phyloP scores from a whole-genome alignment of 2,329 filamentous ascomycete species.

The Neurospora crassa region DNA sequence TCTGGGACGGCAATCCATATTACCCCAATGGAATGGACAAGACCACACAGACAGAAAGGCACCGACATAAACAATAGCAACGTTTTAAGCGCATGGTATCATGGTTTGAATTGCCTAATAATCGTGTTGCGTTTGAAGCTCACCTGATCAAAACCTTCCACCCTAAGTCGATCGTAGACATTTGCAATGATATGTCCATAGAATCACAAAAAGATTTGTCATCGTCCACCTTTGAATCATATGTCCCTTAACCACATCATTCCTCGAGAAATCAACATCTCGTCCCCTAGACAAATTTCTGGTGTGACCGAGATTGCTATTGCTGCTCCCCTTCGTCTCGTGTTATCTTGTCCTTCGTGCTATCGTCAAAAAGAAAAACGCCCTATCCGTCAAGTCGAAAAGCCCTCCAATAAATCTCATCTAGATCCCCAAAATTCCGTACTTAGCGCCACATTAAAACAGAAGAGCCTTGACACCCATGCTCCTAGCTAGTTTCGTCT shows the following conservation, averaged over 20 bases:
- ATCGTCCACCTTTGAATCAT: constrained; percentile 17
- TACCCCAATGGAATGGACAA: background rate
- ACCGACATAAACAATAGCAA: too few species aligned
- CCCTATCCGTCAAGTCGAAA: constrained; percentile 17
- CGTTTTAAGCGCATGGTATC: background rate
- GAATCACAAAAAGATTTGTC: constrained; percentile 13
- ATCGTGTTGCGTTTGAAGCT: background rate
- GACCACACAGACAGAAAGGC: background rate
- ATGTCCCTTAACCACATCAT: constrained; percentile 11
- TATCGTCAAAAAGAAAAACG: constrained; percentile 20
- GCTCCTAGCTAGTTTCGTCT: background rate
- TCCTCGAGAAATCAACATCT: background rate
- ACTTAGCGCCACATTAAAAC: background rate
- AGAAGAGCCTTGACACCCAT: background rate
- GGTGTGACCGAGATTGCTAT: constrained; percentile 11
- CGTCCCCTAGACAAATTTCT: constrained; percentile 13
- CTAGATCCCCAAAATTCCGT: constrained; percentile 1
- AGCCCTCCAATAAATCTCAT: constrained; percentile 11
- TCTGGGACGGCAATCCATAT: background rate
- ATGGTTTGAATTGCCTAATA: background rate
- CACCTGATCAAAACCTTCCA: background rate
- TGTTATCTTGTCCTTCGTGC: constrained; percentile 18
- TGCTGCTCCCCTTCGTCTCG: constrained; percentile 9
- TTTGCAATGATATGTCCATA: constrained; percentile 19
- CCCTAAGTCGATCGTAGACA: constrained; percentile 1